These are phyloP conservation scores for Tolypocladium amazonense DNA, from an alignment of 2,329 filamentous ascomycete genomes.

Conservation along the genomic window DNA sequence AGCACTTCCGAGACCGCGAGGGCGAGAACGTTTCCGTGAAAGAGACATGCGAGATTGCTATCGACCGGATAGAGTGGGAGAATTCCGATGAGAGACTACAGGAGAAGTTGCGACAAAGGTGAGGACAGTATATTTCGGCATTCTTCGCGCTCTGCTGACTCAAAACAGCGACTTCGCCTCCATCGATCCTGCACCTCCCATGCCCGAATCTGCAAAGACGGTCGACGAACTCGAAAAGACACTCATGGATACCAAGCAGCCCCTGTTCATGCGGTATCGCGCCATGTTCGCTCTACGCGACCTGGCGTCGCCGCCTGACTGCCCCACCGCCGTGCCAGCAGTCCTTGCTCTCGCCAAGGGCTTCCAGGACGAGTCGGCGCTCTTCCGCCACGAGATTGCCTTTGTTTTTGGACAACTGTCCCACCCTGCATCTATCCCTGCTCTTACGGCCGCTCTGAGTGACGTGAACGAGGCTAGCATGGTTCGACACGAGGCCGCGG, in stretches of 20 bases:
- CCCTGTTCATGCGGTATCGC: slow-evolving; percentile 86
- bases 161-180: slow-evolving; percentile 75
- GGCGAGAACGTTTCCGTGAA: slow-evolving; percentile 72
- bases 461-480: slow-evolving; percentile 80
- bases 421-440: slow-evolving; percentile 93
- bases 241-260: slow-evolving; percentile 66
- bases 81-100: slow-evolving; percentile 58
- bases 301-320: slow-evolving; percentile 83
- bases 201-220: slow-evolving; percentile 57
- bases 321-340: slow-evolving; percentile 81
- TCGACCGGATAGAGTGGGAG: slow-evolving; percentile 91
- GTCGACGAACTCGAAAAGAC: slow-evolving; percentile 66
- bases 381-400: slow-evolving; percentile 95
- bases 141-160: neutral
- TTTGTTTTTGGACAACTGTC: slow-evolving; percentile 97
- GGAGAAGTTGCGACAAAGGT: slow-evolving; percentile 79
- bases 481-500: slow-evolving; percentile 95
- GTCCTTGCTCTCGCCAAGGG: slow-evolving; percentile 78
- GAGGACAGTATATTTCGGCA: slow-evolving; percentile 11
- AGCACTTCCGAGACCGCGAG: slow-evolving; percentile 60
- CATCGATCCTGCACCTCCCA: slow-evolving; percentile 86
- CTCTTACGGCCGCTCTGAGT: slow-evolving; percentile 67
- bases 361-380: slow-evolving; percentile 72
- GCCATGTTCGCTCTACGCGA: slow-evolving; percentile 98
- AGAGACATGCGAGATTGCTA: slow-evolving; percentile 95